Conservation (phyloP, 768 basidiomycete species). For the Pulveroboletus frians region DNA sequence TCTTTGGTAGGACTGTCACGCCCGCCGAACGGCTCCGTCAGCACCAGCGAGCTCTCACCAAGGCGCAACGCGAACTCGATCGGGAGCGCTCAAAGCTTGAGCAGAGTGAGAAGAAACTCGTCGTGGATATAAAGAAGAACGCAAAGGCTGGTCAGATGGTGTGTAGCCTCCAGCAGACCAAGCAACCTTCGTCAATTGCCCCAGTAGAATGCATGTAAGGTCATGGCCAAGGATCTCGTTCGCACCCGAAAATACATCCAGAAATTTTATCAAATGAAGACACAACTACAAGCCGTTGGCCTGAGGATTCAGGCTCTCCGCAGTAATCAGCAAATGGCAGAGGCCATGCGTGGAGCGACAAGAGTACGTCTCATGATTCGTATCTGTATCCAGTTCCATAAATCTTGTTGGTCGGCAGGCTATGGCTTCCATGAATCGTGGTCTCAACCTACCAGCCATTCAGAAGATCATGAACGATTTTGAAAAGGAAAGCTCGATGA, state of each 20-base stretch:
- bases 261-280: slow-evolving; percentile 99
- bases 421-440: slow-evolving; percentile 97
- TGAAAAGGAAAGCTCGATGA: slow-evolving; percentile 93
- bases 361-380: slow-evolving; percentile 53
- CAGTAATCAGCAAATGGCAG: slow-evolving; percentile 99
- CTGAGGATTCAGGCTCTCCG: slow-evolving; percentile 93
- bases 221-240: slow-evolving; percentile 98
- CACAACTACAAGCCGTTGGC: slow-evolving; percentile 93
- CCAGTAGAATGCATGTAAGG: slow-evolving; percentile 91
- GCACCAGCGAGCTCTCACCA: slow-evolving; percentile 92
- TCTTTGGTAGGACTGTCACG: slow-evolving; percentile 91
- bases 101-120: slow-evolving; percentile 94
- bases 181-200: slow-evolving; percentile 15
- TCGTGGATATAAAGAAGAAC: slow-evolving; percentile 92
- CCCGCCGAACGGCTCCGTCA: slow-evolving; percentile 96
- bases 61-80: slow-evolving; percentile 97
- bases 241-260: slow-evolving; percentile 92
- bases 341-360: slow-evolving; percentile 97
- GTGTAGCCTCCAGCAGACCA: slow-evolving; percentile 14
- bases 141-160: slow-evolving; percentile 96
- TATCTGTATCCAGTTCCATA: neutral
- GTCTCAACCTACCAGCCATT: slow-evolving; percentile 90
- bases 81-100: slow-evolving; percentile 93
- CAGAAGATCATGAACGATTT: slow-evolving; percentile 98
- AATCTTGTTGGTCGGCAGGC: slow-evolving; percentile 49